phyloP scores from a whole-genome alignment of 1,139 yeast species.

The Arxiozyma bovina region DNA sequence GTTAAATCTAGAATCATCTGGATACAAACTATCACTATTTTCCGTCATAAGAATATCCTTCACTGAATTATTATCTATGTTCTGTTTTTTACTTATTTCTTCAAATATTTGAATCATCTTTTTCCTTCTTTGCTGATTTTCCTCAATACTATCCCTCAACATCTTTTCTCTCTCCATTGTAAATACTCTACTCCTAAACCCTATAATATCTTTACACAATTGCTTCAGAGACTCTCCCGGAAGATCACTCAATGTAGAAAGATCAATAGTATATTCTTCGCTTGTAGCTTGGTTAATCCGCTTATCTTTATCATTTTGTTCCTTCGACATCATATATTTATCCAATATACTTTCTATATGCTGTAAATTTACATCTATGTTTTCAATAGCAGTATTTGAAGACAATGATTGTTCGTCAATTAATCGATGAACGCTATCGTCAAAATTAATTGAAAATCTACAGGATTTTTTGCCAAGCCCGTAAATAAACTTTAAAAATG shows the following conservation, averaged over 20 bases:
- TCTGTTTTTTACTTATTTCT: conserved; percentile 32
- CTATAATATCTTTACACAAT: conserved; percentile 50
- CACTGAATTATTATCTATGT: conserved; percentile 15
- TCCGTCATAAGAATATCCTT: conserved; percentile 10
- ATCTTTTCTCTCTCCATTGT: conserved; percentile 50
- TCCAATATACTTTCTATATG: not conserved
- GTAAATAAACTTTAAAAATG: not conserved
- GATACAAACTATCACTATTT: conserved; percentile 11
- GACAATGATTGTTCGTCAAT: not conserved
- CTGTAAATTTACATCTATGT: not conserved
- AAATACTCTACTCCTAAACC: conserved; percentile 54
- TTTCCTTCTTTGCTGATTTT: conserved; percentile 43
- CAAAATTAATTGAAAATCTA: not conserved
- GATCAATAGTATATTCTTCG: conserved; percentile 46
- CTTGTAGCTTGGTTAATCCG: conserved; percentile 4
- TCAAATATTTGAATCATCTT: conserved; percentile 45
- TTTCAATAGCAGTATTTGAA: not conserved
- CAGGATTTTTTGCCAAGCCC: not conserved
- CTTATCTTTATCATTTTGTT: conserved; percentile 2
- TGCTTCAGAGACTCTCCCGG: conserved; percentile 52
- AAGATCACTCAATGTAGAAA: conserved; percentile 52
- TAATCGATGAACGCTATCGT: not conserved
- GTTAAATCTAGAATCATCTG: conserved; percentile 10
- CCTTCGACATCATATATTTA: not conserved
- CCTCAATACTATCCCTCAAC: conserved; percentile 43